A percentile compares a stretch with the other conserved stretches of the same genome.
Evolutionary conservation across 2,329 filamentous ascomycete genomes (phyloP).

Genomic region (Pseudogymnoascus sp.): DNA sequence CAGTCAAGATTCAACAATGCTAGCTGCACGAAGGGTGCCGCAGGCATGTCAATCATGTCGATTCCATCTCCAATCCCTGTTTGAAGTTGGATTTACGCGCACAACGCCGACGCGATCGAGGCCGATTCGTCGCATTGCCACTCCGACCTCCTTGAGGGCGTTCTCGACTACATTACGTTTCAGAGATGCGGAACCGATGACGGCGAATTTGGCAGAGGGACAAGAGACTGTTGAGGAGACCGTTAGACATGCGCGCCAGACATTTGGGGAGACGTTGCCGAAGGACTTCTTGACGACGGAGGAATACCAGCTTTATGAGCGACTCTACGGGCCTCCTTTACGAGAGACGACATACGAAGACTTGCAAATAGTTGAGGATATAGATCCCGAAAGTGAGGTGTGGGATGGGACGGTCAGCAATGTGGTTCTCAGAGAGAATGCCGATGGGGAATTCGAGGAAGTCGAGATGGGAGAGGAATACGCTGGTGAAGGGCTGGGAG

Average conservation of each 20-base stretch:
- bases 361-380: constrained; percentile 32
- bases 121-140: constrained; percentile 13
- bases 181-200: not conserved
- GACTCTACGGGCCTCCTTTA: constrained; percentile 71
- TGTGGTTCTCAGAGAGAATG: constrained; percentile 45
- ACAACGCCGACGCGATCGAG: constrained; percentile 13
- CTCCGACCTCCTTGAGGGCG: not conserved
- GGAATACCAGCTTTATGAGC: constrained; percentile 68
- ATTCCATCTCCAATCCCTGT: constrained; percentile 27
- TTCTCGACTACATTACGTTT: constrained; percentile 1
- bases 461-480: constrained; percentile 34
- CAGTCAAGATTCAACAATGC: constrained; percentile 17
- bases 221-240: constrained; percentile 46
- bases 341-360: constrained; percentile 53
- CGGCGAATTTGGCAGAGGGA: not conserved
- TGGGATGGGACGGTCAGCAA: constrained; percentile 28
- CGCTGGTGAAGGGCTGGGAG: constrained; percentile 21
- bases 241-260: constrained; percentile 63
- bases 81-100: constrained; percentile 27
- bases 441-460: constrained; percentile 53
- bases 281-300: constrained; percentile 58
- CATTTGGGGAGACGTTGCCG: constrained; percentile 70
- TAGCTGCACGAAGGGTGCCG: constrained; percentile 23
- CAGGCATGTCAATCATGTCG: constrained; percentile 29
- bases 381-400: constrained; percentile 20